Evolutionary conservation across 1,139 yeast genomes (phyloP), one percentile per base, ranked within the genome.

Genomic region (Diutina neorugosa): DNA sequence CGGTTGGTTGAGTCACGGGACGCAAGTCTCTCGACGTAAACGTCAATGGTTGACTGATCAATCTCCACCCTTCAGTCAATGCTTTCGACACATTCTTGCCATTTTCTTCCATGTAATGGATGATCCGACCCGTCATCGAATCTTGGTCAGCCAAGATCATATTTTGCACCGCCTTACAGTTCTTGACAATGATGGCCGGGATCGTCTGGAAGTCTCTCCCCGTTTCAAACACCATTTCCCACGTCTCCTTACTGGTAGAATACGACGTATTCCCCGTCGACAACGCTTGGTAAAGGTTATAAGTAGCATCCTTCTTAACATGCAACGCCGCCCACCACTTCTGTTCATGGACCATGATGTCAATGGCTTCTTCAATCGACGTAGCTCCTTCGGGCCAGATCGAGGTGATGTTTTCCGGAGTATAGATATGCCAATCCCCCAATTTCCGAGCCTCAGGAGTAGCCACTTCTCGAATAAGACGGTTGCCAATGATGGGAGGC

Each of bases 281-380:
- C 51, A 78, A 60, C 2, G 77, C 69, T 6, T 66, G 58, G 51
- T 65, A 65, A 16, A 80, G 66, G 54, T 53, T 46, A 51, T 59
- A 58, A 2, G 86, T 77, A 2, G 78, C 69, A 55, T 77, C 74
- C 44, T 76, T 69, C 21, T 60, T 62, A 27, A 81, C 72, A 56
- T 78, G 76, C 27, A 80, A 60, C 0, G 78, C 76, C 44, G 71
- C 70, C 86, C 86, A 82, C 60, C 71, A 80, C 43, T 75, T 61
- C 62, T 78, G 76, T 52, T 71, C 73, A 58, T 74, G 77, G 3
- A 82, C 69, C 54, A 67, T 61, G 12, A 69, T 59, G 14, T 61
- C 51, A 14, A 75, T 61, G 54, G 75, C 73, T n/a, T 67, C 68
- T 12, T 66, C 62, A 3, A 72, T 58, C 18, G 70, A 65, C 52